phyloP scores from a whole-genome alignment of 2,329 filamentous ascomycete species.

The Aureobasidium melanogenum region DNA sequence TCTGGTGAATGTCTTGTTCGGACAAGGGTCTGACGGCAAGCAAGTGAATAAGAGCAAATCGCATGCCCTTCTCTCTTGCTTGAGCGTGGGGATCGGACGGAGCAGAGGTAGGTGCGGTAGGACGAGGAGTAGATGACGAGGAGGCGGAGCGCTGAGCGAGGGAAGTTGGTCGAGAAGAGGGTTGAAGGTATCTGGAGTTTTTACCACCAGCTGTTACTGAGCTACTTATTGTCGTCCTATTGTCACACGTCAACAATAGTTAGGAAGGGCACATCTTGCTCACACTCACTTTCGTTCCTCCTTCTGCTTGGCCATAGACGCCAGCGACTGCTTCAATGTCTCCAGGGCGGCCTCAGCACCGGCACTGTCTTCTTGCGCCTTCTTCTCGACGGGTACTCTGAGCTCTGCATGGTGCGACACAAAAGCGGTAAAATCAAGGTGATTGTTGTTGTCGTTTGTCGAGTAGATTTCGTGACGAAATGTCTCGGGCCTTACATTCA shows the following conservation, averaged over 20 bases:
- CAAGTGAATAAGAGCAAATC: conserved; percentile 40
- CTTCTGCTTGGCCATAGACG: conserved; percentile 50
- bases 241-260: conserved; percentile 22
- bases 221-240: conserved; percentile 24
- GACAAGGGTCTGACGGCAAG: conserved; percentile 45
- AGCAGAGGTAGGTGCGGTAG: conserved; percentile 29
- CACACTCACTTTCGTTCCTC: conserved; percentile 47
- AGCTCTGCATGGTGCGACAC: conserved; percentile 46
- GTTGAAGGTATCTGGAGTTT: conserved; percentile 15
- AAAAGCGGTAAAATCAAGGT: conserved; percentile 47
- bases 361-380: conserved; percentile 45
- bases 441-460: conserved; percentile 32
- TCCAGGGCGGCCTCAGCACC: conserved; percentile 52
- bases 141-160: conserved; percentile 32
- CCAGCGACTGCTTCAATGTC: conserved; percentile 50
- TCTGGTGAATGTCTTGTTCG: conserved; percentile 36
- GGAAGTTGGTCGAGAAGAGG: conserved; percentile 20
- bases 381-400: conserved; percentile 36
- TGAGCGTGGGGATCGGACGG: conserved; percentile 24
- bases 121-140: conserved; percentile 26
- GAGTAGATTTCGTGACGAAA: conserved; percentile 51
- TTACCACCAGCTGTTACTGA: conserved; percentile 29
- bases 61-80: conserved; percentile 33
- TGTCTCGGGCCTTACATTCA: conserved; percentile 45
- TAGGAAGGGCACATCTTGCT: conserved; percentile 18